Evolutionary conservation across 495 filamentous ascomycete genomes (phyloP), one percentile per base, ranked within the genome.

Genomic region (Tuber borchii): DNA sequence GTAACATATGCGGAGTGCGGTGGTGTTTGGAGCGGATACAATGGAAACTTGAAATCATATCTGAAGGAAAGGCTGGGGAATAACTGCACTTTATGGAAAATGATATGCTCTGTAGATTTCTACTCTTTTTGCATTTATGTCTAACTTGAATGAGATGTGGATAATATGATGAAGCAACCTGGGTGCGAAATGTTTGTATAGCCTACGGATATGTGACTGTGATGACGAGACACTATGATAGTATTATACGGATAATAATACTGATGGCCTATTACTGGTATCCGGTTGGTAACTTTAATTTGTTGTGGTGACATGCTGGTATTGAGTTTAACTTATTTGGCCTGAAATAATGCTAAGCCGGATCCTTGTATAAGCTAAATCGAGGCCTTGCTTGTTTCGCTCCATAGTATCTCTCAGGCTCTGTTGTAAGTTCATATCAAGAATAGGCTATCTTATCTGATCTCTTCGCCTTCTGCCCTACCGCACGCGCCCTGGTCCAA

Each of bases 1-100:
- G 56, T 65, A 65, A 65, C 56, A 65, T 65, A 65, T 65, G 56
- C 14, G 56, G 56, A 65, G 56, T 34, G 56, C 56, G 31, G 56
- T 65, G 56, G 56, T 65, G 56, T 65, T 65, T 65, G 56, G 56
- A 34, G 31, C 56, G 26, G 56, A 65, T 34, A 65, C 56, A 65
- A 65, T 34, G 56, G 56, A 65, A 65, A 65, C 26, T 65, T 31
- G 31, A 65, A 65, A 65, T 34, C 56, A 34, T 16, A 65, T 34
- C 56, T 65, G 56, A 26, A 16, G 56, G 56, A 34, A 34, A 65
- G 56, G 26, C 56, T 65, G 4, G 1, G 56, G 56, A 19, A 65
- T 34, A 34, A 14, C 31, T 65, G 56, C 56, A 17, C 26, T 17
- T 65, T 16, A n/a, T 31, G 26, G 26, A 65, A 65, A 34, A 65